Evolutionary conservation across 192 early-diverging fungal genomes (phyloP).

Genomic region (Backusella mclennaniae): DNA sequence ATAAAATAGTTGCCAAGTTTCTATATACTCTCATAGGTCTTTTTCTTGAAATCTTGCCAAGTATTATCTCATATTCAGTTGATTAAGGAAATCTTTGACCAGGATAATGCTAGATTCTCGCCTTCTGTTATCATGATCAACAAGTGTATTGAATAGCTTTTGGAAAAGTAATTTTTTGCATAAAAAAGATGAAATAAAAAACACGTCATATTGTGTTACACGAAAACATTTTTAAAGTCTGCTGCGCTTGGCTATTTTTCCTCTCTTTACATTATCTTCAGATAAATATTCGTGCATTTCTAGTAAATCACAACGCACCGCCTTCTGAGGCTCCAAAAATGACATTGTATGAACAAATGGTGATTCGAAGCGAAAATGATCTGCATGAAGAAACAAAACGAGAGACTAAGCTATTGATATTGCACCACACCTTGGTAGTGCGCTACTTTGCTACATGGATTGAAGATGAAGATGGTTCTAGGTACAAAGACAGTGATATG

Average conservation of each 20-base stretch:
- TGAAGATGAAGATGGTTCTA: constrained; percentile 52
- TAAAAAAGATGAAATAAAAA: not conserved
- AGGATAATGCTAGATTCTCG: constrained; percentile 63
- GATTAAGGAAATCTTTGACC: constrained; percentile 74
- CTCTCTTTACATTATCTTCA: constrained; percentile 10
- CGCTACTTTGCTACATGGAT: constrained; percentile 91
- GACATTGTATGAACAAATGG: constrained; percentile 57
- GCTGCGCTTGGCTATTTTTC: not conserved
- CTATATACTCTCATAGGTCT: no score
- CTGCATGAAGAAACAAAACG: constrained; percentile 47
- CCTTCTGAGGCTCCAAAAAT: constrained; percentile 48
- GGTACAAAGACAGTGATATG: constrained; percentile 34
- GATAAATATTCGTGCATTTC: constrained; percentile 56
- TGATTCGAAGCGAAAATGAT: constrained; percentile 46
- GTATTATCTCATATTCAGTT: constrained; percentile 63
- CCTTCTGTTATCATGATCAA: constrained; percentile 77
- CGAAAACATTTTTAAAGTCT: not conserved
- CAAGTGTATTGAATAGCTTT: constrained; percentile 80
- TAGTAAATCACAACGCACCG: constrained; percentile 56
- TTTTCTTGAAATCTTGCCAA: constrained; percentile 76
- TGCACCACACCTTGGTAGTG: constrained; percentile 72
- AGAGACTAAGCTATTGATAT: no score
- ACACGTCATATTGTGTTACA: not conserved
- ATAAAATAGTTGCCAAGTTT: no score
- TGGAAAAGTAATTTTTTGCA: constrained; percentile 81